These are phyloP conservation scores for Beauveria pseudobassiana DNA, from an alignment of 2,329 filamentous ascomycete genomes.

Conservation along the genomic window DNA sequence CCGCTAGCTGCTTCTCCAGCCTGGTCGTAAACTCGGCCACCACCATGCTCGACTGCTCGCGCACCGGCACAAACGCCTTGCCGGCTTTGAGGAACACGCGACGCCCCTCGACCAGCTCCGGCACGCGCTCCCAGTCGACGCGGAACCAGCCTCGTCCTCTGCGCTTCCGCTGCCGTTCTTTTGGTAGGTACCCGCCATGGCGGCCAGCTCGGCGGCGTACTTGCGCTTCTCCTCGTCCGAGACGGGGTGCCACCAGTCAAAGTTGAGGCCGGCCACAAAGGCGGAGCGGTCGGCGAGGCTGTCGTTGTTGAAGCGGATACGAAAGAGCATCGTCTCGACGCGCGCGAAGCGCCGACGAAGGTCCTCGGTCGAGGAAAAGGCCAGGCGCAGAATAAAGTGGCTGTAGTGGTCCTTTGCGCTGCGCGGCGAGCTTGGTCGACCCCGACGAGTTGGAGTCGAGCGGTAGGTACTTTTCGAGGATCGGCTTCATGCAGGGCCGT, in stretches of 20 bases:
- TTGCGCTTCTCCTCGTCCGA: conserved; percentile 67
- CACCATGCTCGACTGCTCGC: conserved; percentile 84
- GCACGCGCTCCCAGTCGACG: conserved; percentile 89
- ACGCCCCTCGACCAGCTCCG: conserved; percentile 77
- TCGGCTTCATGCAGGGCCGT: conserved; percentile 73
- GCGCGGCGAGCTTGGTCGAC: conserved; percentile 50
- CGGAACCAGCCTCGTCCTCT: conserved; percentile 91
- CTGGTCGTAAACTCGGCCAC: conserved; percentile 75
- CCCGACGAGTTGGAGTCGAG: conserved; percentile 67
- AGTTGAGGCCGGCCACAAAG: conserved; percentile 69
- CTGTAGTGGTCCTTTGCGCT: conserved; percentile 94
- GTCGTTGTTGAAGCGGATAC: conserved; percentile 71
- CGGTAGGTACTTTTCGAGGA: conserved; percentile 81
- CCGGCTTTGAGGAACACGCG: conserved; percentile 70
- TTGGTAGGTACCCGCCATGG: conserved; percentile 27
- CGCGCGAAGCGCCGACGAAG: conserved; percentile 77
- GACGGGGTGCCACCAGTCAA: conserved; percentile 89
- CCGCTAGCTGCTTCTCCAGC: conserved; percentile 77
- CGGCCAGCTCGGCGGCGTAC: conserved; percentile 53
- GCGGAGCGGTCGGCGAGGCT: conserved; percentile 62
- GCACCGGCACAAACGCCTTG: conserved; percentile 83
- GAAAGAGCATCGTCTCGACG: conserved; percentile 84
- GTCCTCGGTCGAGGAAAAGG: conserved; percentile 88
- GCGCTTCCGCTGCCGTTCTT: conserved; percentile 23
- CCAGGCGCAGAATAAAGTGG: conserved; percentile 91